Evolutionary conservation across 768 basidiomycete species (phyloP), one percentile per base, ranked within the genome.

Genomic region (Pulveroboletus sp.): DNA sequence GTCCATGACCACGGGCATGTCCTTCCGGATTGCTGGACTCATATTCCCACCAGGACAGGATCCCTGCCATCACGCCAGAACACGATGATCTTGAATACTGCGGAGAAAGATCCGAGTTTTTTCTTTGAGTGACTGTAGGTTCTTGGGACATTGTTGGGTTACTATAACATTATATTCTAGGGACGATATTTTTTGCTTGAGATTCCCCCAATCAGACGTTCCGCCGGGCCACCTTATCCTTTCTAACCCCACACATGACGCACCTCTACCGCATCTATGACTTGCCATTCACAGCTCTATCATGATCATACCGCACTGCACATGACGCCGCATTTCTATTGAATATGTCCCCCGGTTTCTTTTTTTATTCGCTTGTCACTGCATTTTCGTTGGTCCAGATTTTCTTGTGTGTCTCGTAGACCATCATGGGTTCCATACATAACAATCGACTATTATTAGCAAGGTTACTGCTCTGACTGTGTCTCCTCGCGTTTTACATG

Each of bases 101-200:
- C 41, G 39, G 48, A 50, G 54, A 50, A 42, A 52, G 49, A 45
- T n/a, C n/a, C n/a, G n/a, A 23, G 16, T 23, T 33, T 37, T 45
- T 47, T 52, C 47, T 45, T 55, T 57, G 49, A 52, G 52, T 47
- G 45, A 50, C 40, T 66, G 62, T 66, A 66, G 40, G 59, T 67
- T 66, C 54, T 69, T 69, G 65, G 65, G 67, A 69, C 65, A 62
- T 56, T 66, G 57, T 64, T 69, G 53, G n/a, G 51, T 41, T 57
- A 57, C 47, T 52, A 66, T 67, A 66, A 66, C 66, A 60, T 66
- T 66, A 64, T 63, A 68, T 59, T 64, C 55, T 55, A 66, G 67
- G 65, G 55, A 65, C 43, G 46, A 61, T 61, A 47, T 56, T 59
- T 59, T 50, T 64, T 68, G 64, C 61, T 66, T 55, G 40, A 56